Conservation (phyloP, 345 rosid genomes). For the Erodium maritimum region DNA sequence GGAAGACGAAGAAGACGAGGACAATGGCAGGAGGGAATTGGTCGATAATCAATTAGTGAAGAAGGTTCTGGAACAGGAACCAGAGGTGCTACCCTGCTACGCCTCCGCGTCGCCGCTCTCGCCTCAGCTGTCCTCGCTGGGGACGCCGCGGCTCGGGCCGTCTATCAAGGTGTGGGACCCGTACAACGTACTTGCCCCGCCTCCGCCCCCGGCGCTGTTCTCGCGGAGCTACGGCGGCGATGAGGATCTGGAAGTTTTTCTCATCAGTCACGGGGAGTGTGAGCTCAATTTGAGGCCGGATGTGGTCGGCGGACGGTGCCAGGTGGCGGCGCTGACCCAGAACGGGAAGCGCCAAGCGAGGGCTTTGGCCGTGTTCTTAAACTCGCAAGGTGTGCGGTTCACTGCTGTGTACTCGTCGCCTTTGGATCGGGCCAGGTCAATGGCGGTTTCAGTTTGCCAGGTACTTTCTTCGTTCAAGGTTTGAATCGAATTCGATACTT, state of each 20-base stretch:
- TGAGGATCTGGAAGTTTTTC: constrained; percentile 53
- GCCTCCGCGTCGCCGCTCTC: constrained; percentile 88
- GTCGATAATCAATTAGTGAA: constrained; percentile 38
- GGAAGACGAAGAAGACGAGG: constrained; percentile 21
- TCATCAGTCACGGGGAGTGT: constrained; percentile 73
- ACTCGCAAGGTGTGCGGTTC: constrained; percentile 68
- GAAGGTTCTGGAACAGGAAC: constrained; percentile 80
- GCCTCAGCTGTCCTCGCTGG: constrained; percentile 77
- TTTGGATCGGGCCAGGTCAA: constrained; percentile 72
- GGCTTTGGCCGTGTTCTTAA: constrained; percentile 81
- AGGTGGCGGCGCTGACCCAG: constrained; percentile 44
- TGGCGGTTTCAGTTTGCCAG: constrained; percentile 74
- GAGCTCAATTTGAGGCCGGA: constrained; percentile 63
- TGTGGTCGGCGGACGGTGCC: constrained; percentile 76
- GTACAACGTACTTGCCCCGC: constrained; percentile 8
- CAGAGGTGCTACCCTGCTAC: constrained; percentile 84
- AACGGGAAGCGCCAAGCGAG: constrained; percentile 88
- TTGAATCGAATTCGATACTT: not conserved
- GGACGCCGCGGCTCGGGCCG: constrained; percentile 83
- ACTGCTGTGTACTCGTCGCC: constrained; percentile 65
- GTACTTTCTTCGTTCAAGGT: constrained; percentile 15
- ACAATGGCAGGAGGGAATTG: constrained; percentile 19
- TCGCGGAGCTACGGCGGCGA: constrained; percentile 25
- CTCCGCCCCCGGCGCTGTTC: constrained; percentile 40
- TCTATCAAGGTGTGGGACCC: constrained; percentile 39